Evolutionary conservation across 768 basidiomycete genomes (phyloP).

Genomic region (Neoboletus brunneissimus): DNA sequence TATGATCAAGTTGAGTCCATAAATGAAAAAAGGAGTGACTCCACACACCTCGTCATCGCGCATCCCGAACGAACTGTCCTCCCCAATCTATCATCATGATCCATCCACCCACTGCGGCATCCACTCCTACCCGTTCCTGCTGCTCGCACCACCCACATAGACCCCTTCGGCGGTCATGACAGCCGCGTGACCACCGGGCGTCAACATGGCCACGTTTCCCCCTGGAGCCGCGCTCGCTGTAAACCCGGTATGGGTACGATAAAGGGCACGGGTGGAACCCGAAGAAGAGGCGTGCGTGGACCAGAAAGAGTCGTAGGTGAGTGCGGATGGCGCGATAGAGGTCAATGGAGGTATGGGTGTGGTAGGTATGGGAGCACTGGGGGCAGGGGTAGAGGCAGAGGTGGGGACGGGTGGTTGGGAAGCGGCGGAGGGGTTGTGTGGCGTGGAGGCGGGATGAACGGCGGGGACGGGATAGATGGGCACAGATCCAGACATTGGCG

Average conservation of each 20-base stretch:
- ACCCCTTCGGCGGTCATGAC: constrained; percentile 34
- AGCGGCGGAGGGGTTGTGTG: not conserved
- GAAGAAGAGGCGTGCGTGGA: constrained; percentile 44
- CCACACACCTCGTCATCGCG: no score
- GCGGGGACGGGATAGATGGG: constrained; percentile 1
- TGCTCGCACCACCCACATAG: constrained; percentile 27
- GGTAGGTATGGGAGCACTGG: not conserved
- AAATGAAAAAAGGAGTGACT: not conserved
- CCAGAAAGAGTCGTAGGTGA: constrained; percentile 67
- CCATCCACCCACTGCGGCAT: not conserved
- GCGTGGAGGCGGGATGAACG: not conserved
- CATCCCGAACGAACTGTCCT: no score
- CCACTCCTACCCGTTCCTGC: not conserved
- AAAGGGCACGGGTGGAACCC: constrained; percentile 27
- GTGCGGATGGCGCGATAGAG: constrained; percentile 24
- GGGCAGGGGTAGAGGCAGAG: not conserved
- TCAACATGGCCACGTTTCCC: constrained; percentile 33
- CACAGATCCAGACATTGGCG: not conserved
- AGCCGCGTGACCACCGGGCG: constrained; percentile 30
- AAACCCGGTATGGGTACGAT: constrained; percentile 31
- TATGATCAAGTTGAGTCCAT: constrained; percentile 25
- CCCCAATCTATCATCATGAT: not conserved
- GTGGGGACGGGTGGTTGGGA: not conserved
- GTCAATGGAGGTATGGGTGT: constrained; percentile 1
- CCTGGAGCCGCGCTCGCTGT: constrained; percentile 22